Percentiles rank a stretch among this genome's conserved stretches.
phyloP scores from a whole-genome alignment of 2,329 filamentous ascomycete species.

The Aaosphaeria arxii region DNA sequence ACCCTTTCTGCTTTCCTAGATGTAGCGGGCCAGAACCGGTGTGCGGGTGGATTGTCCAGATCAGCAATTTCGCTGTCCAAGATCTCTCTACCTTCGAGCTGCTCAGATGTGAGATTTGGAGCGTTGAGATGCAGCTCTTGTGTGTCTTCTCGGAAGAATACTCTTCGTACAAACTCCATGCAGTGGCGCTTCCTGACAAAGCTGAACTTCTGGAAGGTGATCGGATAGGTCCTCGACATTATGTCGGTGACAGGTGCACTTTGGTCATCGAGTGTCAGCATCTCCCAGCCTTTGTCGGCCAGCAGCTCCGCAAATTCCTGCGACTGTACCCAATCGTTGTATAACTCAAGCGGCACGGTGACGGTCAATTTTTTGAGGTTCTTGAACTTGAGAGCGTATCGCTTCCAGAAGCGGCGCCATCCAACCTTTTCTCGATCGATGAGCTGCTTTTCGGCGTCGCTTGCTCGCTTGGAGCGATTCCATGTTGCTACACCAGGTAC shows the following conservation, averaged over 20 bases:
- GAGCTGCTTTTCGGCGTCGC: conserved; percentile 21
- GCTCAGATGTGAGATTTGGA: conserved; percentile 7
- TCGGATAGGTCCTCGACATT: conserved; percentile 13
- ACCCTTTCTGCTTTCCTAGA: conserved; percentile 4
- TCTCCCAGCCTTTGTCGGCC: conserved; percentile 25
- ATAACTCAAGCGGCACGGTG: conserved; percentile 29
- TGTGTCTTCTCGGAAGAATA: conserved; percentile 30
- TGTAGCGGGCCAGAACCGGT: conserved; percentile 24
- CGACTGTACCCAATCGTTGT: conserved; percentile 27
- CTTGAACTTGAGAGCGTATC: conserved; percentile 32
- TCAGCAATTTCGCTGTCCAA: conserved; percentile 16
- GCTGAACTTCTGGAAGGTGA: conserved; percentile 6
- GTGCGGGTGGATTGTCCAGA: conserved; percentile 4
- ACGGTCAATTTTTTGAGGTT: conserved; percentile 34
- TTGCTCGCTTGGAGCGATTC: conserved; percentile 19
- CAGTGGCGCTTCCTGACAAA: conserved; percentile 16
- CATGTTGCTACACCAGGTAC: conserved; percentile 29
- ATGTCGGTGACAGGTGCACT: conserved; percentile 8
- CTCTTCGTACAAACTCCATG: conserved; percentile 29
- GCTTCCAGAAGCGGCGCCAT: conserved; percentile 35
- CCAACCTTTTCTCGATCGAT: conserved; percentile 31
- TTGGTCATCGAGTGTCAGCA: conserved; percentile 26
- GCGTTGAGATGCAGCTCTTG: conserved; percentile 12
- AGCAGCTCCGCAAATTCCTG: conserved; percentile 17
- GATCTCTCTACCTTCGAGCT: conserved; percentile 24